Evolutionary conservation across 169 alveolate genomes (phyloP).

Genomic region (Plasmodium berghei): DNA sequence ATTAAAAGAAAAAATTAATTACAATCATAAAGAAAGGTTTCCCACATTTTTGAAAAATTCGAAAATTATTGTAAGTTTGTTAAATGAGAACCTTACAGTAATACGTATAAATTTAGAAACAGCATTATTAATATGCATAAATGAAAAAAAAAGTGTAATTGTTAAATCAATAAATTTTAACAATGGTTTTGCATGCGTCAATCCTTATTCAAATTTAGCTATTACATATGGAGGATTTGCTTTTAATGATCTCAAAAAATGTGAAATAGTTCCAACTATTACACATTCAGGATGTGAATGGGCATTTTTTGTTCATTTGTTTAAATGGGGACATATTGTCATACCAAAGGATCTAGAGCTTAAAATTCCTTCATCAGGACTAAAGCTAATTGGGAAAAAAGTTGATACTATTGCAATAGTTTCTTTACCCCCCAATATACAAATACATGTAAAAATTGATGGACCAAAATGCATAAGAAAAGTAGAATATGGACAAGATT

Average conservation of each 20-base stretch:
- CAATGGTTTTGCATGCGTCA: conserved; percentile 81
- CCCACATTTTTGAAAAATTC: conserved; percentile 84
- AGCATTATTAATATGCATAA: conserved; percentile 76
- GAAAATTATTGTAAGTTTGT: conserved; percentile 80
- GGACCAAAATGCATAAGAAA: conserved; percentile 80
- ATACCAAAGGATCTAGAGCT: conserved; percentile 81
- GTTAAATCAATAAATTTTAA: conserved; percentile 81
- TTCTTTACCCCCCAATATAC: conserved; percentile 80
- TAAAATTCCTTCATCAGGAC: conserved; percentile 80
- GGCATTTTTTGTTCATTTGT: conserved; percentile 84
- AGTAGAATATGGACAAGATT: conserved; percentile 79
- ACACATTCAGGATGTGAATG: conserved; percentile 79
- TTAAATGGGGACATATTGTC: conserved; percentile 81
- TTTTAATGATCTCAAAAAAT: conserved; percentile 50
- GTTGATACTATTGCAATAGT: conserved; percentile 79
- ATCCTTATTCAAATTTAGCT: conserved; percentile 80
- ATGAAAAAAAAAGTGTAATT: conserved; percentile 71
- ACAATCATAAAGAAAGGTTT: conserved; percentile 80
- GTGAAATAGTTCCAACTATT: conserved; percentile 77
- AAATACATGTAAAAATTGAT: conserved; percentile 78
- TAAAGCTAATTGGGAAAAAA: conserved; percentile 77
- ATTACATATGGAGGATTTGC: conserved; percentile 84
- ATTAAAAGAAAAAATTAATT: conserved; percentile 76
- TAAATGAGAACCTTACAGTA: conserved; percentile 72
- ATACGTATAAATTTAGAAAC: conserved; percentile 80